Percentiles rank a stretch among this genome's conserved stretches.
These are phyloP conservation scores for Suillus luteus DNA, from an alignment of 768 basidiomycete genomes.

Conservation along the genomic window DNA sequence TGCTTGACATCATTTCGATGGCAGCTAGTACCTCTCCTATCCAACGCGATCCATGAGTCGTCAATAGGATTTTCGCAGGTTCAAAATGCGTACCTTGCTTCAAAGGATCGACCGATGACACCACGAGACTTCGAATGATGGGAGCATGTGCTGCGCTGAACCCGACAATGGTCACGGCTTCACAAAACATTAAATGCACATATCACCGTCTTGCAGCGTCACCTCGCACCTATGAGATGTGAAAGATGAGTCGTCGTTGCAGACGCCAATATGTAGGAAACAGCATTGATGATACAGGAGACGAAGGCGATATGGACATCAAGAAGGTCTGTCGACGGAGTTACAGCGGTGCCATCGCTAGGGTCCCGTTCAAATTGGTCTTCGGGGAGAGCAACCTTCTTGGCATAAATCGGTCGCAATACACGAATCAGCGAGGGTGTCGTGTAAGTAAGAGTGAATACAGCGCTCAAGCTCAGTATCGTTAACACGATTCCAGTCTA, in stretches of 20 bases:
- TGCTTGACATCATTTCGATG: conserved; percentile 27
- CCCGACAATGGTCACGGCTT: conserved; percentile 25
- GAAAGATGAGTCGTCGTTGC: conserved; percentile 12
- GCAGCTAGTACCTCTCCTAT: conserved; percentile 33
- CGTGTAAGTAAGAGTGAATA: conserved; percentile 21
- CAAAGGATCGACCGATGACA: conserved; percentile 29
- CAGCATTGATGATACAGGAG: conserved; percentile 20
- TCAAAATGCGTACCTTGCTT: conserved; percentile 26
- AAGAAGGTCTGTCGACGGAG: conserved; percentile 27
- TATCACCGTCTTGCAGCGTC: no score
- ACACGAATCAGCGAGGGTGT: conserved; percentile 27
- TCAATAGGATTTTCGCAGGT: no score
- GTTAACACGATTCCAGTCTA: conserved; percentile 34
- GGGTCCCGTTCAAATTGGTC: not conserved
- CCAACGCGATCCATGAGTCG: not conserved
- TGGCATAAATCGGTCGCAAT: conserved; percentile 30
- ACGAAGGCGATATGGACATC: conserved; percentile 31
- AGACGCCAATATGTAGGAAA: conserved; percentile 20
- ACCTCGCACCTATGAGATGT: conserved; percentile 21
- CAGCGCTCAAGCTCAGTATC: conserved; percentile 17
- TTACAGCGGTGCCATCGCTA: not conserved
- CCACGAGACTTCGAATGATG: conserved; percentile 27
- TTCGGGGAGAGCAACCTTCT: not conserved
- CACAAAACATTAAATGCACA: not conserved
- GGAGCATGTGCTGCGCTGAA: conserved; percentile 20